phyloP scores from a whole-genome alignment of 2,329 filamentous ascomycete genomes.

The Colletotrichum sp. region DNA sequence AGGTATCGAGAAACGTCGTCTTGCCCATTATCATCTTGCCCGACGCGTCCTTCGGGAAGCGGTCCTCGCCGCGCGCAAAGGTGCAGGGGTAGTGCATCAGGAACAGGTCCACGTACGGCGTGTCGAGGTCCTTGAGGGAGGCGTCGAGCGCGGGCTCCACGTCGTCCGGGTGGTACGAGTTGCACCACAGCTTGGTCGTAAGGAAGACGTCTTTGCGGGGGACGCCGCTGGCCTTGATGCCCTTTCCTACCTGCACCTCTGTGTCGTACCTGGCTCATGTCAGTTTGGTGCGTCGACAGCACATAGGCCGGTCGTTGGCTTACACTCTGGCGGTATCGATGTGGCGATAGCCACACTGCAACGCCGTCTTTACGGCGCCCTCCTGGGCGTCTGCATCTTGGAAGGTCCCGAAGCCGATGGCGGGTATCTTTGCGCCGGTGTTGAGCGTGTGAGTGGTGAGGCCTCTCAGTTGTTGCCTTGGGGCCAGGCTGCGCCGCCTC shows the following conservation, averaged over 20 bases:
- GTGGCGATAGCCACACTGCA: conserved; percentile 36
- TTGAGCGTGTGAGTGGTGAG: conserved; percentile 14
- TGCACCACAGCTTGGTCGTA: conserved; percentile 36
- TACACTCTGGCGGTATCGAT: conserved; percentile 36
- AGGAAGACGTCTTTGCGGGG: conserved; percentile 32
- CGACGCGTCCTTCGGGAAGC: conserved; percentile 19
- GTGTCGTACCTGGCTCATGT: background rate
- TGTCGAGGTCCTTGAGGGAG: conserved; percentile 30
- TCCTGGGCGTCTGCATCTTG: conserved; percentile 32
- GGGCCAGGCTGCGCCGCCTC: background rate
- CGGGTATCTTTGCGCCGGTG: conserved; percentile 29
- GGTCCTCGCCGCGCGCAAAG: conserved; percentile 23
- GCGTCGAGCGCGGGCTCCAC: conserved; percentile 29
- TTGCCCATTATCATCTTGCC: background rate
- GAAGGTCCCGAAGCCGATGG: conserved; percentile 34
- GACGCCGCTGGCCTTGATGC: conserved; percentile 27
- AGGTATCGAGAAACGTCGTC: background rate
- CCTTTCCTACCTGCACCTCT: conserved; percentile 26
- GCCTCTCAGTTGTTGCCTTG: background rate
- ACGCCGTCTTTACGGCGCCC: conserved; percentile 25
- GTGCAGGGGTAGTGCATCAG: conserved; percentile 32
- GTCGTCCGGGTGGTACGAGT: conserved; percentile 28
- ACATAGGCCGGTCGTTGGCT: background rate
- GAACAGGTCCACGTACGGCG: conserved; percentile 32
- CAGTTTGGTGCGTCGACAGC: background rate